Conservation (phyloP, 2,329 filamentous ascomycete species). For the Hymenoscyphus fraxineus region DNA sequence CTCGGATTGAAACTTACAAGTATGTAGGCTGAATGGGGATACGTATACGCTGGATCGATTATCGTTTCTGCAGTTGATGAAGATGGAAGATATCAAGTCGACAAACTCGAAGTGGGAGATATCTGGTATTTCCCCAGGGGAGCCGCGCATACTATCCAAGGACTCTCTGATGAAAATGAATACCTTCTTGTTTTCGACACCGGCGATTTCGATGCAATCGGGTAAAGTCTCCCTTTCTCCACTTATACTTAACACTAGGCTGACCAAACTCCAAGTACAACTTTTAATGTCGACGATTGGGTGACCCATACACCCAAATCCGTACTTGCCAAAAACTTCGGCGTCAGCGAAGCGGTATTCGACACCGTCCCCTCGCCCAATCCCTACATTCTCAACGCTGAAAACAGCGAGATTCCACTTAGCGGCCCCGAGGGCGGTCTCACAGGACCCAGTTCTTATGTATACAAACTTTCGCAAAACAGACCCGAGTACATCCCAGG, state of each 20-base stretch:
- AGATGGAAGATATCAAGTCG: constrained; percentile 51
- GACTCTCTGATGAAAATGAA: constrained; percentile 63
- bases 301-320: constrained; percentile 60
- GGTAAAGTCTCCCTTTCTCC: background rate
- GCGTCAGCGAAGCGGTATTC: constrained; percentile 57
- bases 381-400: background rate
- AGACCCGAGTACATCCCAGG: constrained; percentile 41
- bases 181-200: background rate
- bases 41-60: constrained; percentile 56
- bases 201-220: background rate
- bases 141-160: constrained; percentile 57
- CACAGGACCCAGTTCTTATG: constrained; percentile 56
- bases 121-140: constrained; percentile 70
- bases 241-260: background rate
- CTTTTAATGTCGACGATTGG: constrained; percentile 71
- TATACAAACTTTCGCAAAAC: constrained; percentile 53
- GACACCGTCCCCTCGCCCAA: constrained; percentile 46
- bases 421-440: constrained; percentile 46
- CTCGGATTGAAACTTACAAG: constrained; percentile 3
- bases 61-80: constrained; percentile 60
- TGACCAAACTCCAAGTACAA: constrained; percentile 44
- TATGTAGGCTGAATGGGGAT: constrained; percentile 61
- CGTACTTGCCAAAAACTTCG: constrained; percentile 67
- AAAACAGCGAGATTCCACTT: constrained; percentile 46
- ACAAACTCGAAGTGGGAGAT: constrained; percentile 57